Base-by-base conservation (phyloP, 129 eudicot species). In the Chrysanthemum seticuspe region DNA sequence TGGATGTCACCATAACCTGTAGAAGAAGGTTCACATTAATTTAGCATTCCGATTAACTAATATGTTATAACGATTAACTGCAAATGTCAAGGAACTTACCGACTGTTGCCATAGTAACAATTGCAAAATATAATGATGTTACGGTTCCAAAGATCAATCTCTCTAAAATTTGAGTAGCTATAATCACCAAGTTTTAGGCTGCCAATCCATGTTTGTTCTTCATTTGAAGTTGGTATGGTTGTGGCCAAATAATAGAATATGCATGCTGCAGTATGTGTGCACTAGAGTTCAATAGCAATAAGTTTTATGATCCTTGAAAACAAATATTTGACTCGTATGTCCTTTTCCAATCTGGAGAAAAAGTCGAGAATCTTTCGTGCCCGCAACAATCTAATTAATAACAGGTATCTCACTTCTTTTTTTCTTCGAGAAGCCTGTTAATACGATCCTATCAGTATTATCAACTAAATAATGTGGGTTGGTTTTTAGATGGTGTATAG, bases 251-350 rank as follows among this genome's bases (percentile, higher is more conserved):
- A 94, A 72, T 94, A 94, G 75, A 94, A 90, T 74, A 94, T 87
- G 80, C 98, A 94, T 45, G 98, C 98, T 57, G 98, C 97, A 16
- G 98, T 94, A 63, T 94, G 98, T 8, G 98, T 89, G 79, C 98
- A 93, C 62, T 93, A 93, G 45, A 93, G 82, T 62, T 93, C 98
- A 71, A 89, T 92, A 40, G 60, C 62, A 1, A 84, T 57, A 51
- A 89, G 96, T 49, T 86, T 89, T 11, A 84, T 53, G 62, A 89
- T 82, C 75, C 96, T 86, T 13, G 92, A 71, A 8, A 84, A 84
- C 21, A 84, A 78, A 68, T 93, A 93, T 7, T 89, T 93, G 86
- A 93, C 86, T 56, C 98, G 82, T 58, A 89, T 84, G 65, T 93
- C 95, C 84, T 84, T 87, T 71, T 93, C 98, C 90, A 93, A 62